A percentile compares a stretch with the other conserved stretches of the same genome.
Evolutionary conservation across 345 rosid genomes (phyloP).

Genomic region (Hibiscus trionum): DNA sequence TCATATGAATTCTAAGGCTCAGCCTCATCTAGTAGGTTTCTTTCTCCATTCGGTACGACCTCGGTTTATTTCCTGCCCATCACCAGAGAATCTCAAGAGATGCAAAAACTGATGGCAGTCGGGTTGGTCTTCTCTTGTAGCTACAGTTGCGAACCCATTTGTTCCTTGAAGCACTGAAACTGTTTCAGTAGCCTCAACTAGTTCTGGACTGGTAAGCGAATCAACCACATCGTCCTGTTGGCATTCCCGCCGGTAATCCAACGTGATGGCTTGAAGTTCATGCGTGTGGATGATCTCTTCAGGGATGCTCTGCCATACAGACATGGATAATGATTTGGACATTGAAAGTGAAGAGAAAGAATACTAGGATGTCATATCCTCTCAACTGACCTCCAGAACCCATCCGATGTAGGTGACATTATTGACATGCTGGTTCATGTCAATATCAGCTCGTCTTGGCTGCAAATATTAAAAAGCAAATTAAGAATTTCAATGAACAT

Average conservation of each 20-base stretch:
- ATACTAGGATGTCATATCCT: background rate
- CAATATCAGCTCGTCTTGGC: conserved; percentile 91
- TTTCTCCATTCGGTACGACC: conserved; percentile 82
- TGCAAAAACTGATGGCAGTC: conserved; percentile 52
- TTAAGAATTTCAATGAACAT: background rate
- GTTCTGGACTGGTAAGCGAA: conserved; percentile 59
- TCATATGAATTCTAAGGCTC: background rate
- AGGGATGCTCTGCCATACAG: conserved; percentile 73
- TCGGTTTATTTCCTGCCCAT: conserved; percentile 78
- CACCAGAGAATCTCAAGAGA: conserved; percentile 57
- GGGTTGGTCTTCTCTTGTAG: conserved; percentile 16
- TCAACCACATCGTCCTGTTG: conserved; percentile 82
- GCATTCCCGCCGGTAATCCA: conserved; percentile 89
- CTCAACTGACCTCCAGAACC: conserved; percentile 74
- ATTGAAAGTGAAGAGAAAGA: background rate
- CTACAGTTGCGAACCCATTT: conserved; percentile 44
- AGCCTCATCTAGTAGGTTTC: conserved; percentile 45
- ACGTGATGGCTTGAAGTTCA: conserved; percentile 74
- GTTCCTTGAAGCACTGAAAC: conserved; percentile 29
- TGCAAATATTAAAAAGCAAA: conserved; percentile 22
- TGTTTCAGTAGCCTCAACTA: conserved; percentile 16
- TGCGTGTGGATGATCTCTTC: conserved; percentile 80
- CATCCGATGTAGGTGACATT: conserved; percentile 90
- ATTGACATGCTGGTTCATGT: conserved; percentile 96
- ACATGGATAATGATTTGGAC: background rate